Conservation (phyloP, 2,329 filamentous ascomycete genomes). For the Mycocentrospora acerina region DNA sequence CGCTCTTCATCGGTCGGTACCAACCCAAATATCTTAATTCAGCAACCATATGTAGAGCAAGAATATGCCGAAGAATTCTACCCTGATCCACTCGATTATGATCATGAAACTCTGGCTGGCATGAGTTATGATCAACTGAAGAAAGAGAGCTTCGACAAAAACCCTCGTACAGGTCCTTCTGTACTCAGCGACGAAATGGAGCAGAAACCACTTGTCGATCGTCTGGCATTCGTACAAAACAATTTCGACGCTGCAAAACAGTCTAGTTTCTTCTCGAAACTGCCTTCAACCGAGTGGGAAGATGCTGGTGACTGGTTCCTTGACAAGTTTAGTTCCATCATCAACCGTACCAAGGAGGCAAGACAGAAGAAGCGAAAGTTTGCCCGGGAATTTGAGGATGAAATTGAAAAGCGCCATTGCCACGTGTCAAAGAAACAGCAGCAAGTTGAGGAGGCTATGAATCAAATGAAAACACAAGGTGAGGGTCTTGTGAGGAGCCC, state of each 20-base stretch:
- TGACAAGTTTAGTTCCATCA: constrained; percentile 53
- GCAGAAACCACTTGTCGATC: constrained; percentile 31
- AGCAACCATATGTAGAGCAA: constrained; percentile 10
- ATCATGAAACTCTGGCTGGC: constrained; percentile 44
- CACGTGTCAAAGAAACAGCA: constrained; percentile 52
- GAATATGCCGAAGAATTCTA: constrained; percentile 7
- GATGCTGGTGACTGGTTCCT: constrained; percentile 63
- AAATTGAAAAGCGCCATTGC: constrained; percentile 57
- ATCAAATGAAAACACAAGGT: constrained; percentile 58
- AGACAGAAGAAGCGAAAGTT: constrained; percentile 57
- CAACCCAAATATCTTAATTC: constrained; percentile 7
- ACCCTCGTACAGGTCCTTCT: constrained; percentile 21
- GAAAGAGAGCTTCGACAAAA: constrained; percentile 52
- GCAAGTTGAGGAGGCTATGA: constrained; percentile 52
- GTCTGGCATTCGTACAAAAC: constrained; percentile 27
- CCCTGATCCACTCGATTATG: constrained; percentile 47
- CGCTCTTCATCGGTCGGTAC: constrained; percentile 2
- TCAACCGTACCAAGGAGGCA: constrained; percentile 54
- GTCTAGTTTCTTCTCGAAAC: constrained; percentile 52
- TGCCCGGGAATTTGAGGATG: constrained; percentile 55
- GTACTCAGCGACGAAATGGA: constrained; percentile 26
- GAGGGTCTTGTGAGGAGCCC: constrained; percentile 49
- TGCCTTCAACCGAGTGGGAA: constrained; percentile 61
- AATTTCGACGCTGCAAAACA: constrained; percentile 42
- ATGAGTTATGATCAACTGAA: constrained; percentile 54